A percentile compares a stretch with the other conserved stretches of the same genome.
phyloP scores from a whole-genome alignment of 345 rosid genomes.

The Crucihimalaya himalaica region DNA sequence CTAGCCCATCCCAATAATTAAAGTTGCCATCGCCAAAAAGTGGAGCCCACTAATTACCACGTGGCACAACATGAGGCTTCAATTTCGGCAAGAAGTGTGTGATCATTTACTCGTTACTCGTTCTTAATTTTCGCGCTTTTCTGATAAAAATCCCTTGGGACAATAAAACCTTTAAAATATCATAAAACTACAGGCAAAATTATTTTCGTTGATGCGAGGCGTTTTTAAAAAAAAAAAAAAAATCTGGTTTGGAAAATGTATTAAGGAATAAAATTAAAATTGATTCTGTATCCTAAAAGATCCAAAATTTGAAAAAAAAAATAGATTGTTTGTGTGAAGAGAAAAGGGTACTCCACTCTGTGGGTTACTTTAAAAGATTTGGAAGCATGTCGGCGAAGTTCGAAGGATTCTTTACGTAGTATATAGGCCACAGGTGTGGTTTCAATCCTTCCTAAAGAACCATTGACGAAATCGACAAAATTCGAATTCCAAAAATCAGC shows the following conservation, averaged over 20 bases:
- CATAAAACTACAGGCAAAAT: background rate
- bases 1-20: background rate
- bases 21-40: background rate
- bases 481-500: background rate
- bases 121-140: constrained; percentile 26
- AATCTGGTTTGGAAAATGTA: background rate
- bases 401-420: constrained; percentile 35
- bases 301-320: background rate
- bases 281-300: background rate
- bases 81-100: constrained; percentile 6
- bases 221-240: too few relatives aligned
- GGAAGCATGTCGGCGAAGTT: constrained; percentile 44
- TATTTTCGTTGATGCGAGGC: too few relatives aligned
- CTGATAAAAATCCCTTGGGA: constrained; percentile 22
- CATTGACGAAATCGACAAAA: background rate
- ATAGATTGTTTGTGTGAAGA: background rate
- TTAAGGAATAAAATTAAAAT: background rate
- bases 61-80: constrained; percentile 26
- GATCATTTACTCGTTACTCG: constrained; percentile 15
- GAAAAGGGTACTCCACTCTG: background rate
- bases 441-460: constrained; percentile 9
- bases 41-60: constrained; percentile 20
- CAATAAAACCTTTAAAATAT: background rate
- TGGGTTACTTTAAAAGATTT: constrained; percentile 3
- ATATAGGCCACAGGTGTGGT: constrained; percentile 46